Evolutionary conservation across 2,329 filamentous ascomycete genomes (phyloP).

Genomic region (Pseudocercospora crystallina): DNA sequence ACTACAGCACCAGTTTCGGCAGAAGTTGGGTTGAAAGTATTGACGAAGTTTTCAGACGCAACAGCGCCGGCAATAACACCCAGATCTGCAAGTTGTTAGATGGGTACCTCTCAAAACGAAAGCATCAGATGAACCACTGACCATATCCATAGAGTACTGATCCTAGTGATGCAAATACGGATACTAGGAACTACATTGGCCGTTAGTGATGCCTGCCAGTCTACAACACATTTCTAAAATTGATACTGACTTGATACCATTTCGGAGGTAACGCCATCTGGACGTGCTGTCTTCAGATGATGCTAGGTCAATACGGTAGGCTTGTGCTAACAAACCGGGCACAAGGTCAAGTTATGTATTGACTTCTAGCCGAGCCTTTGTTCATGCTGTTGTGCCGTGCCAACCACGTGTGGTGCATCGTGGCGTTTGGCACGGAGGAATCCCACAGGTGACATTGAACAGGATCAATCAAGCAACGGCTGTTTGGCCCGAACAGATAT

Average conservation of each 20-base stretch:
- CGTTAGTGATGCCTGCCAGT: neutral
- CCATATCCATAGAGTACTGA: constrained; percentile 56
- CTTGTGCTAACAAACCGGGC: neutral
- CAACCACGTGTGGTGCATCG: too few relatives aligned
- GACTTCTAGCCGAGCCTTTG: too few relatives aligned
- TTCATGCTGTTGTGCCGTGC: too few relatives aligned
- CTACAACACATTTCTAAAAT: neutral
- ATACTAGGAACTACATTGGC: constrained; percentile 52
- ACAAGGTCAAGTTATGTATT: neutral
- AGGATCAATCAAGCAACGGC: too few relatives aligned
- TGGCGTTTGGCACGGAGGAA: too few relatives aligned
- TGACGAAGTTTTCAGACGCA: constrained; percentile 43
- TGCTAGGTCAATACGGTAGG: neutral
- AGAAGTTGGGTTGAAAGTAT: constrained; percentile 41
- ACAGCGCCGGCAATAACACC: constrained; percentile 62
- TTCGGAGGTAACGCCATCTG: constrained; percentile 57
- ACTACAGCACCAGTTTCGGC: constrained; percentile 64
- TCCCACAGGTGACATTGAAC: too few relatives aligned
- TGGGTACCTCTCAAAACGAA: neutral
- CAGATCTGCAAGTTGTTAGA: constrained; percentile 44
- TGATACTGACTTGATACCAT: constrained; percentile 50
- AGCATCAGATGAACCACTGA: neutral
- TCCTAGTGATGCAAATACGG: constrained; percentile 59
- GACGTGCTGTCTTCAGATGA: constrained; percentile 5
- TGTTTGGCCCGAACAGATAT: too few relatives aligned